Percentiles rank a stretch among this genome's conserved stretches.
phyloP scores from a whole-genome alignment of 1,284 basidiomycete genomes.

The Lentinus polychrous region DNA sequence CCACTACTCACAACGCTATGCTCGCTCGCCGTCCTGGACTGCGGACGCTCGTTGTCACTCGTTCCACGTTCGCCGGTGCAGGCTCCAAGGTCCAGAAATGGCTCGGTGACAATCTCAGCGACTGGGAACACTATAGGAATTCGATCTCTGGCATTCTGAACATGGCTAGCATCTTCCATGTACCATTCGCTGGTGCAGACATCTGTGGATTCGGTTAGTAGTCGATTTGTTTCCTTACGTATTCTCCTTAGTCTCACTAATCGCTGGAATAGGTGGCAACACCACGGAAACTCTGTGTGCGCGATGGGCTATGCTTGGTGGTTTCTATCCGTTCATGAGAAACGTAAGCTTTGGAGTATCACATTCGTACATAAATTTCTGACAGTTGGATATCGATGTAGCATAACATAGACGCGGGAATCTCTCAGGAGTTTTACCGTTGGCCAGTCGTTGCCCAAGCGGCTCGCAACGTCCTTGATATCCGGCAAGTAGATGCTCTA shows the following conservation, averaged over 20 bases:
- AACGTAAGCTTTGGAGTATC: conserved; percentile 35
- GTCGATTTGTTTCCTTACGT: background rate
- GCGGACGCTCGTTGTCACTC: conserved; percentile 62
- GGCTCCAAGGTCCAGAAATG: conserved; percentile 63
- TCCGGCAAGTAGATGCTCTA: conserved; percentile 32
- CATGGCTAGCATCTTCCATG: conserved; percentile 55
- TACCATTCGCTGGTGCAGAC: conserved; percentile 67
- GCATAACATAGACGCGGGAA: conserved; percentile 51
- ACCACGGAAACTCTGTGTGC: conserved; percentile 61
- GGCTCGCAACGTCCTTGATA: conserved; percentile 53
- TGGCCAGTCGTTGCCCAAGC: conserved; percentile 55
- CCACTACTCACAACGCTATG: conserved; percentile 55
- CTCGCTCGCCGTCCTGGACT: conserved; percentile 51
- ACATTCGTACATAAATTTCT: background rate
- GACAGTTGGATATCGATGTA: conserved; percentile 14
- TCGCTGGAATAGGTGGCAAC: conserved; percentile 38
- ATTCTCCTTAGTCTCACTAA: conserved; percentile 7
- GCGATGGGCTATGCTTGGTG: conserved; percentile 63
- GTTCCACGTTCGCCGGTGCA: conserved; percentile 66
- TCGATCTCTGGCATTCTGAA: conserved; percentile 60
- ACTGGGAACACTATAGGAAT: conserved; percentile 49
- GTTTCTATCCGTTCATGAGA: conserved; percentile 68
- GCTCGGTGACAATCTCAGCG: conserved; percentile 59
- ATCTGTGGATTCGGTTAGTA: conserved; percentile 56
- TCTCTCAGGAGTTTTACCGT: conserved; percentile 62